A percentile compares a stretch with the other conserved stretches of the same genome.
These are phyloP conservation scores for Populus trichocarpa DNA, from an alignment of 441 rosid genomes.

Conservation along the genomic window DNA sequence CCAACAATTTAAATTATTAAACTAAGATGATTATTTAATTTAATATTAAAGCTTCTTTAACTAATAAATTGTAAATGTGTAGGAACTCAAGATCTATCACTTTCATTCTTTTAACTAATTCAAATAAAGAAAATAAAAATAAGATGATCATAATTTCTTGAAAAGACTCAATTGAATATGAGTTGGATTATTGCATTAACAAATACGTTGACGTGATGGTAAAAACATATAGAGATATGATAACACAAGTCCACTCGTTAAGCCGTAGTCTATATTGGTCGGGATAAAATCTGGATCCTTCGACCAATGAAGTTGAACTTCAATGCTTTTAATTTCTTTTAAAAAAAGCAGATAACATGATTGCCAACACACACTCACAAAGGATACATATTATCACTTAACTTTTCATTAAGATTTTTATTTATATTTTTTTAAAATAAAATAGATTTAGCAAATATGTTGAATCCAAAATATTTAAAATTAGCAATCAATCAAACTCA, in stretches of 20 bases:
- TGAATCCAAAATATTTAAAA: no score
- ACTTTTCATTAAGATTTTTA: no score
- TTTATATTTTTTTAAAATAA: no score
- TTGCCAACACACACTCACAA: not conserved
- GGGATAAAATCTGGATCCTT: not conserved
- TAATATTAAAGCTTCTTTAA: no score
- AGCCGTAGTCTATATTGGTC: not conserved
- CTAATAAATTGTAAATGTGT: not conserved
- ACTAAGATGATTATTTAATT: not conserved
- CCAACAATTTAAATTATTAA: no score
- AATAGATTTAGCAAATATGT: no score
- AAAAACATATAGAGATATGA: not conserved
- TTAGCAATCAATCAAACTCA: no score
- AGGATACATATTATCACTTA: no score
- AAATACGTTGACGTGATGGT: not conserved
- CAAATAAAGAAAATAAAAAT: no score
- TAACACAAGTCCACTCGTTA: not conserved
- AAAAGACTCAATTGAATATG: not conserved
- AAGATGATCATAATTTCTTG: not conserved
- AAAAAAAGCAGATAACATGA: not conserved
- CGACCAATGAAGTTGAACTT: not conserved
- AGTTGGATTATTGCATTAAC: not conserved
- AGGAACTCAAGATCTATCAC: not conserved
- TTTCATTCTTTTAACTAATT: not conserved
- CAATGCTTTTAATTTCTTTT: not conserved